Evolutionary conservation across 2,329 filamentous ascomycete genomes (phyloP).

Genomic region (Fusarium domesticum): DNA sequence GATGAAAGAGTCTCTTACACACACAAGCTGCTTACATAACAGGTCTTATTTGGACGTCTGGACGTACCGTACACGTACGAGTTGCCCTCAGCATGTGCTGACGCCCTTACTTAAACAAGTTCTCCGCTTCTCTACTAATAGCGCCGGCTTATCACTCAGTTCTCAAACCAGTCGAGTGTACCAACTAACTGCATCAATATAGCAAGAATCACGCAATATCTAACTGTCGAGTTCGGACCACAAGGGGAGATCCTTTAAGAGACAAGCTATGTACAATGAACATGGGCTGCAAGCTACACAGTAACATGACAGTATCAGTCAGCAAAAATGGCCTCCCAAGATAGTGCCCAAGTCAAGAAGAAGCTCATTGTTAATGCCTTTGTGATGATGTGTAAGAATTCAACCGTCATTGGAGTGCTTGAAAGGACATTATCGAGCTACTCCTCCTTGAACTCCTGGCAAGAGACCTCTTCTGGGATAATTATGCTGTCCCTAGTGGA

Average conservation of each 20-base stretch:
- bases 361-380: conserved; percentile 44
- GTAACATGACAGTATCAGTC: background rate
- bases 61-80: no score
- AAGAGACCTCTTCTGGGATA: conserved; percentile 56
- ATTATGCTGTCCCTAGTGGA: conserved; percentile 52
- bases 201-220: conserved; percentile 24
- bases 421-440: conserved; percentile 64
- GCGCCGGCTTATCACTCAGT: no score
- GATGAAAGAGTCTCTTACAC: no score
- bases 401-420: no score
- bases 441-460: conserved; percentile 61
- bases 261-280: no score
- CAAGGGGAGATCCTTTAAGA: background rate
- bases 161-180: no score
- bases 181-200: conserved; percentile 12
- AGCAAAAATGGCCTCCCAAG: conserved; percentile 17
- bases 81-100: no score
- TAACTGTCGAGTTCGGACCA: background rate
- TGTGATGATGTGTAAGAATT: conserved; percentile 37
- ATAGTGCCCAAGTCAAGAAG: conserved; percentile 32
- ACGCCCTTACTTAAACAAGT: no score
- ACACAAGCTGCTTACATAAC: no score
- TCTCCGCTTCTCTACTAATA: no score
- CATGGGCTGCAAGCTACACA: no score
- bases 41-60: no score